Percentiles rank a stretch among this genome's conserved stretches.
Conservation (phyloP, 2,329 filamentous ascomycete genomes). For the Fusarium mangiferae region DNA sequence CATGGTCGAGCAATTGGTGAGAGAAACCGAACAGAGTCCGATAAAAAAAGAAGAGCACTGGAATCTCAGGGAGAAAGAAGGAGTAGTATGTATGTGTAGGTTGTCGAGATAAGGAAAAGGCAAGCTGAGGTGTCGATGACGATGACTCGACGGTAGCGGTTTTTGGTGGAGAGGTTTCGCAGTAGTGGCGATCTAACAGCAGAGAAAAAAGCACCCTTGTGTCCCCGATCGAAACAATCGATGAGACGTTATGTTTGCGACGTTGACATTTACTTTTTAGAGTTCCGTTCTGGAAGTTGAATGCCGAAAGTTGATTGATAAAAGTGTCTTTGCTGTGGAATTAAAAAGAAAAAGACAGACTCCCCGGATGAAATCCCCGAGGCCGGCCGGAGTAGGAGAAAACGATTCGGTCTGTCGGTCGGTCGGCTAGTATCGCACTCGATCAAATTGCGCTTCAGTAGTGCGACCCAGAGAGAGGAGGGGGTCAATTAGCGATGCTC, state of each 20-base stretch:
- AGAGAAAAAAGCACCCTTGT: constrained; percentile 1
- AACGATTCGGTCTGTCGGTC: constrained; percentile 35
- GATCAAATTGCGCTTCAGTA: constrained; percentile 4
- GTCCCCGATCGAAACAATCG: background rate
- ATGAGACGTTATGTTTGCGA: background rate
- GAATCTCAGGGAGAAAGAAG: background rate
- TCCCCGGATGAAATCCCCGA: constrained; percentile 32
- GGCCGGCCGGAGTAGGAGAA: constrained; percentile 31
- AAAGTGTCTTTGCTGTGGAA: constrained; percentile 7
- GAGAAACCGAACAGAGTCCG: background rate
- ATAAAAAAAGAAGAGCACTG: background rate
- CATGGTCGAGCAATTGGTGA: constrained; percentile 22
- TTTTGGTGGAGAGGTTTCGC: constrained; percentile 30
- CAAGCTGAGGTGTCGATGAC: constrained; percentile 37
- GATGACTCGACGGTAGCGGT: constrained; percentile 35
- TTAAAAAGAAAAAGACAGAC: constrained; percentile 10
- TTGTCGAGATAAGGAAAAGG: background rate
- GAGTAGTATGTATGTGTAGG: background rate
- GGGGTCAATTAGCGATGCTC: background rate
- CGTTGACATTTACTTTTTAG: constrained; percentile 1
- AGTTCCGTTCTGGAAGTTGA: constrained; percentile 8
- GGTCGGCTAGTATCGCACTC: constrained; percentile 42
- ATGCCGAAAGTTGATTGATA: background rate
- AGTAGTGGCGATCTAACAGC: constrained; percentile 26
- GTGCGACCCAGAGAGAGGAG: background rate